Evolutionary conservation across 1,139 yeast genomes (phyloP).

Genomic region (Meyerozyma smithsonii): DNA sequence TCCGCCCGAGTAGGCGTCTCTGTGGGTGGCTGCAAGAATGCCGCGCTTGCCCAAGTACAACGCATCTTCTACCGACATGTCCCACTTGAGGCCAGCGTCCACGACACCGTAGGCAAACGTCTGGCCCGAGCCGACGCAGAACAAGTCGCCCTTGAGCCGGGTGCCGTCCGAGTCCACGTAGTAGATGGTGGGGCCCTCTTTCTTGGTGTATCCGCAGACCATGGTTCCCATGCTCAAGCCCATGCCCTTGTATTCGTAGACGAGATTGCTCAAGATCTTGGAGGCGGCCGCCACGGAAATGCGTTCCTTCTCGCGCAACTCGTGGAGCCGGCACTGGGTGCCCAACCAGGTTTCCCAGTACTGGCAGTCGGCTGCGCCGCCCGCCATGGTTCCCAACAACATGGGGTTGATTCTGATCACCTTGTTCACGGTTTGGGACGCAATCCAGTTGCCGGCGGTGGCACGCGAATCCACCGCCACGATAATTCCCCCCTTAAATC

Average conservation of each 20-base stretch:
- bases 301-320: slow-evolving; percentile 88
- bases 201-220: slow-evolving; percentile 95
- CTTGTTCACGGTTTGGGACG: slow-evolving; percentile 95
- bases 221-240: slow-evolving; percentile 99
- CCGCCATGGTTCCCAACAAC: slow-evolving; percentile 97
- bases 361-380: slow-evolving; percentile 99
- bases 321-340: slow-evolving; percentile 92
- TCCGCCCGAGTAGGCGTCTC: slow-evolving; percentile 99
- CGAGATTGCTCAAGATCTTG: slow-evolving; percentile 84
- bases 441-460: slow-evolving; percentile 98
- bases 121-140: slow-evolving; percentile 99
- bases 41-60: slow-evolving; percentile 91
- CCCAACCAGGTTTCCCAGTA: slow-evolving; percentile 99
- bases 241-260: slow-evolving; percentile 92
- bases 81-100: slow-evolving; percentile 90
- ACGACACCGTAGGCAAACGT: slow-evolving; percentile 99
- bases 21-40: slow-evolving; percentile 94
- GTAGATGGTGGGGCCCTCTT: slow-evolving; percentile 92
- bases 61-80: slow-evolving; percentile 86
- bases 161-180: slow-evolving; percentile 98
- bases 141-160: slow-evolving; percentile 87
- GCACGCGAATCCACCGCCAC: slow-evolving; percentile 98
- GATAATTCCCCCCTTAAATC: slow-evolving; percentile 92
- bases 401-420: slow-evolving; percentile 96
- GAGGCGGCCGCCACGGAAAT: slow-evolving; percentile 97